phyloP scores from a whole-genome alignment of 1,284 basidiomycete species.

The Leccinum cinnamomeum region DNA sequence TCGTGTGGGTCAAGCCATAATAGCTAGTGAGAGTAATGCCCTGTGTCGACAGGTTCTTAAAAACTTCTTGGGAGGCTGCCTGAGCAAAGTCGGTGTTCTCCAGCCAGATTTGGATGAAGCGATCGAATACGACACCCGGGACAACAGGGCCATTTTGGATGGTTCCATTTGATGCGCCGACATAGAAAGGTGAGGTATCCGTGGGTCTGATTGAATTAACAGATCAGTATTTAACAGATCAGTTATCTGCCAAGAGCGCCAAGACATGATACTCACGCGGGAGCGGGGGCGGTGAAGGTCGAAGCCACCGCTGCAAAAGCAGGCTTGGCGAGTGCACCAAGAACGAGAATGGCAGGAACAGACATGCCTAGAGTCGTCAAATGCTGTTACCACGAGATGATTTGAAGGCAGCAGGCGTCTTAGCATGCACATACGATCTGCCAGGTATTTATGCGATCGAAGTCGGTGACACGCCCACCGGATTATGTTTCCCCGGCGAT shows the following conservation, averaged over 20 bases:
- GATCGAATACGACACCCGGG: constrained; percentile 49
- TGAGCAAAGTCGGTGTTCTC: constrained; percentile 54
- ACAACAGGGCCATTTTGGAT: constrained; percentile 25
- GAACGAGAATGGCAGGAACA: constrained; percentile 12
- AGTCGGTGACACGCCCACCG: not conserved
- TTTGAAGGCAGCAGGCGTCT: not conserved
- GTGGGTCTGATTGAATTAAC: constrained; percentile 21
- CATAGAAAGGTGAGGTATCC: constrained; percentile 27
- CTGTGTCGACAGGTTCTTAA: constrained; percentile 50
- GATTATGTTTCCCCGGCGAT: not conserved
- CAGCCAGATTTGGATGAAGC: constrained; percentile 53
- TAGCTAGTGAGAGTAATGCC: constrained; percentile 55
- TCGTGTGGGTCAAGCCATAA: constrained; percentile 61
- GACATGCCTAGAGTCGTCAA: constrained; percentile 13
- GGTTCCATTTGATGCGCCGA: constrained; percentile 26
- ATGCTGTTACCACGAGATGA: not conserved
- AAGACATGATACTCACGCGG: constrained; percentile 22
- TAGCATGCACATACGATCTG: not conserved
- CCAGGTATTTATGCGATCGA: constrained; percentile 19
- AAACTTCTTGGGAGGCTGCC: constrained; percentile 38
- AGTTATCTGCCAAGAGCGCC: not conserved
- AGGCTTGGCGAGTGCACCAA: constrained; percentile 20
- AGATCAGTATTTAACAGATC: constrained; percentile 5
- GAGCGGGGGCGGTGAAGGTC: constrained; percentile 27
- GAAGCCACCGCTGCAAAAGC: constrained; percentile 18